phyloP scores from a whole-genome alignment of 2,329 filamentous ascomycete genomes.

The Hypoxylon sp. region DNA sequence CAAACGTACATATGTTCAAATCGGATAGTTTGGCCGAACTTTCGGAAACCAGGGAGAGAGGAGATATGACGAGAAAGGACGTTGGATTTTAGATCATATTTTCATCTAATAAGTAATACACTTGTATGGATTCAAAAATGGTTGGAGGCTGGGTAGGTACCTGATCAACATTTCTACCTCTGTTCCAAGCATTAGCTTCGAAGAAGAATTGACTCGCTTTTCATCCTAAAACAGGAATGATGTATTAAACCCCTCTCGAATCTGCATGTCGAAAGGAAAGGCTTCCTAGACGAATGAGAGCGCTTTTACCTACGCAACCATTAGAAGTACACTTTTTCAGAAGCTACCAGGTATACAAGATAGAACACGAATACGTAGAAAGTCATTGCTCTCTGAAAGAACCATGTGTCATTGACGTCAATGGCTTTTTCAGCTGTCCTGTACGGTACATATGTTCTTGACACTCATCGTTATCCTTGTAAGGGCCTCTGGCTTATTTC shows the following conservation, averaged over 20 bases:
- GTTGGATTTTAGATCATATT: slow-evolving; percentile 3
- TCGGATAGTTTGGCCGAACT: slow-evolving; percentile 28
- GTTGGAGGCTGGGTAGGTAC: neutral
- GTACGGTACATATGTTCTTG: slow-evolving; percentile 27
- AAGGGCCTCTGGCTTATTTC: slow-evolving; percentile 28
- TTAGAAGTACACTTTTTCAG: slow-evolving; percentile 7
- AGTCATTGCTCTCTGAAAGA: slow-evolving; percentile 12
- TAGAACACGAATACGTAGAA: slow-evolving; percentile 25
- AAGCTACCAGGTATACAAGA: neutral
- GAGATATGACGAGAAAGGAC: slow-evolving; percentile 1
- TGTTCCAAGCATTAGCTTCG: neutral
- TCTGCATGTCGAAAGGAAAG: neutral
- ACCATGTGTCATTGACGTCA: slow-evolving; percentile 43
- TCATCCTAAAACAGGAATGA: neutral
- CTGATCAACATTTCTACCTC: slow-evolving; percentile 1
- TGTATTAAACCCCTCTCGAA: slow-evolving; percentile 3
- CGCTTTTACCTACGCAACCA: slow-evolving; percentile 21
- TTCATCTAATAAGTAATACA: slow-evolving; percentile 4
- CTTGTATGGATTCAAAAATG: neutral
- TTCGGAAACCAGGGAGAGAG: slow-evolving; percentile 29
- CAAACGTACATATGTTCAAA: slow-evolving; percentile 34
- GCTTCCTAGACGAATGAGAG: slow-evolving; percentile 1
- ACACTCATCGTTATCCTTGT: slow-evolving; percentile 33
- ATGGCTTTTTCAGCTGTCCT: slow-evolving; percentile 36
- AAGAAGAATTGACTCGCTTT: slow-evolving; percentile 2